Evolutionary conservation across 345 rosid genomes (phyloP).

Genomic region (Syzygium oleosum): DNA sequence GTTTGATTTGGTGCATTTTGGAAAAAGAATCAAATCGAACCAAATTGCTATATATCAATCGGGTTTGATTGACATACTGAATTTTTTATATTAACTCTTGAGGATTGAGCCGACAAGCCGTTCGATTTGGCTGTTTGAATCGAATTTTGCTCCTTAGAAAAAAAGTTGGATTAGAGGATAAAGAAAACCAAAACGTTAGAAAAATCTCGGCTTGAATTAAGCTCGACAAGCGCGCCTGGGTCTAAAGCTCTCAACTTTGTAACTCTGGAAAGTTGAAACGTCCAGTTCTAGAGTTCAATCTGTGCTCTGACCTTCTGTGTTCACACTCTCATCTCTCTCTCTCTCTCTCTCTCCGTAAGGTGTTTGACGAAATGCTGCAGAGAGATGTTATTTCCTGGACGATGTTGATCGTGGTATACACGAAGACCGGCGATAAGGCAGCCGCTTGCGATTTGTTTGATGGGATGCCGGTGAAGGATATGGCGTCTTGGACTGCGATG

Average conservation of each 20-base stretch:
- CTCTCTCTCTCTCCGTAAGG: slow-evolving; percentile 12
- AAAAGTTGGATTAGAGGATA: background rate
- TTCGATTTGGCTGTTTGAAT: background rate
- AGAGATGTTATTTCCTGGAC: slow-evolving; percentile 64
- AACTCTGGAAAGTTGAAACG: background rate
- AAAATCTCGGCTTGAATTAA: background rate
- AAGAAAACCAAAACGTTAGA: background rate
- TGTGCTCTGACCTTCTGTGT: background rate
- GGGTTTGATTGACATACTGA: background rate
- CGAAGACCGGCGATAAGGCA: slow-evolving; percentile 41
- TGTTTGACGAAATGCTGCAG: slow-evolving; percentile 66
- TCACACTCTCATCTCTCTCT: background rate
- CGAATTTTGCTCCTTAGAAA: background rate
- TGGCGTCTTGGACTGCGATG: slow-evolving; percentile 77
- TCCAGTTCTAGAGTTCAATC: background rate
- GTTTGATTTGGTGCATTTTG: background rate
- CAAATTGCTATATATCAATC: background rate
- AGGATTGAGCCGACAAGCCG: background rate
- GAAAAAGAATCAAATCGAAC: background rate
- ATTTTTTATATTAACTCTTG: background rate
- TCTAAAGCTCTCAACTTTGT: background rate
- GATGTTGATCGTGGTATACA: slow-evolving; percentile 46
- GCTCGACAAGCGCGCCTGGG: background rate
- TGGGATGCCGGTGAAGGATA: slow-evolving; percentile 42
- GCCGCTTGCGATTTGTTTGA: slow-evolving; percentile 59